phyloP scores from a whole-genome alignment of 2,329 filamentous ascomycete species.

The Sordariomycetes sp. region DNA sequence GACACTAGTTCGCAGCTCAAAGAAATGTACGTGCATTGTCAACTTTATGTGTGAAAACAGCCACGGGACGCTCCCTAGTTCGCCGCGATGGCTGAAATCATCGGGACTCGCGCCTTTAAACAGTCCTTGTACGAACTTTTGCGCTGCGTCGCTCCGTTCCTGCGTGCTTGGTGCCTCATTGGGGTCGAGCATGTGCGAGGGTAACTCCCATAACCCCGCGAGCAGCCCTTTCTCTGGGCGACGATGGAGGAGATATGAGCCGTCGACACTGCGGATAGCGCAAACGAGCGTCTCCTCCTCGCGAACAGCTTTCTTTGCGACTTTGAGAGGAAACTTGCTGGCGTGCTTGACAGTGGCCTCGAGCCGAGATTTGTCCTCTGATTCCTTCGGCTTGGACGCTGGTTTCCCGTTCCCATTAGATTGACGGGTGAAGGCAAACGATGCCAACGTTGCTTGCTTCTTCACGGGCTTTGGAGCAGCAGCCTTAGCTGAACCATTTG shows the following conservation, averaged over 20 bases:
- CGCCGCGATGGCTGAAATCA: constrained; percentile 20
- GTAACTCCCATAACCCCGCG: constrained; percentile 48
- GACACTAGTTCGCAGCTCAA: constrained; percentile 24
- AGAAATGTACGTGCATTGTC: constrained; percentile 48
- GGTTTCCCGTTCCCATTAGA: constrained; percentile 7
- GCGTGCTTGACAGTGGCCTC: constrained; percentile 33
- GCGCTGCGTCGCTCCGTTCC: constrained; percentile 26
- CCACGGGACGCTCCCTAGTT: constrained; percentile 46
- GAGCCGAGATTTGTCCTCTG: constrained; percentile 11
- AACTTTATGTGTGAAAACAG: constrained; percentile 47
- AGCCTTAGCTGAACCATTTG: no score
- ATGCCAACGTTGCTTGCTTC: constrained; percentile 20
- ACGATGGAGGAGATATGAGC: constrained; percentile 36
- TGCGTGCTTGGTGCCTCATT: constrained; percentile 10
- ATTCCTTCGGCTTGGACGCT: constrained; percentile 6
- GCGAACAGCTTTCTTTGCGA: constrained; percentile 40
- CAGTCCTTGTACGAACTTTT: constrained; percentile 19
- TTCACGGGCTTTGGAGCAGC: background rate
- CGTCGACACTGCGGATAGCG: constrained; percentile 34
- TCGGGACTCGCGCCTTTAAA: constrained; percentile 8
- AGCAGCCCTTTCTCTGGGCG: constrained; percentile 45
- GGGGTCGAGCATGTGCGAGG: constrained; percentile 21
- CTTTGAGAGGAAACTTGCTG: constrained; percentile 40
- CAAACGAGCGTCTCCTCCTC: constrained; percentile 45
- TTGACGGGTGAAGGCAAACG: constrained; percentile 21